phyloP scores from a whole-genome alignment of 1,139 yeast genomes.

The Arxiozyma heterogenica region DNA sequence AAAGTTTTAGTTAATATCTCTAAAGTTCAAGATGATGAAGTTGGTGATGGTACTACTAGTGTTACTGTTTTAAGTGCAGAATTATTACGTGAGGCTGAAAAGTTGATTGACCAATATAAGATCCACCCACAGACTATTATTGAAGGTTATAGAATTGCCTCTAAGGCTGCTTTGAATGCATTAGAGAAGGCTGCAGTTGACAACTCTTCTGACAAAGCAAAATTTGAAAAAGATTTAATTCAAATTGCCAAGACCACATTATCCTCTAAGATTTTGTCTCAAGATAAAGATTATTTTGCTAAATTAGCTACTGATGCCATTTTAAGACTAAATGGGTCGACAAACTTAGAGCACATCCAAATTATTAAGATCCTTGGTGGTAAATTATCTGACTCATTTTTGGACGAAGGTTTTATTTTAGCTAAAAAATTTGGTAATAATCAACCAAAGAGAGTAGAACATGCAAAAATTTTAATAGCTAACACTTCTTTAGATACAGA shows the following conservation, averaged over 20 bases:
- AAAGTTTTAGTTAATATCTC: conserved; percentile 92
- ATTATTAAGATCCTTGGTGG: conserved; percentile 92
- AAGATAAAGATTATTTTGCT: conserved; percentile 84
- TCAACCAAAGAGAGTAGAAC: conserved; percentile 77
- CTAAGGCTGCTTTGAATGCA: conserved; percentile 73
- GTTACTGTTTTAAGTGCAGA: conserved; percentile 92
- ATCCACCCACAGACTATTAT: conserved; percentile 97
- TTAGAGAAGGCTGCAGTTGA: conserved; percentile 72
- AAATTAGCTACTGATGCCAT: conserved; percentile 91
- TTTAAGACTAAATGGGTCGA: conserved; percentile 81
- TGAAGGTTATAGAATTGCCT: conserved; percentile 88
- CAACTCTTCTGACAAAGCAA: conserved; percentile 50
- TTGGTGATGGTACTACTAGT: conserved; percentile 99
- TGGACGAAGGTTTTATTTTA: conserved; percentile 91
- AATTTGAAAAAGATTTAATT: conserved; percentile 68
- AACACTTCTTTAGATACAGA: conserved; percentile 97
- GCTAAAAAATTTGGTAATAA: conserved; percentile 89
- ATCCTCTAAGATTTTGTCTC: conserved; percentile 88
- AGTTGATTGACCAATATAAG: conserved; percentile 72
- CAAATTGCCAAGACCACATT: conserved; percentile 89
- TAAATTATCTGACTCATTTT: conserved; percentile 77
- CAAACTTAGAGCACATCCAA: conserved; percentile 92
- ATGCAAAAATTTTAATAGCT: conserved; percentile 84
- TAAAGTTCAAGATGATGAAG: conserved; percentile 97
- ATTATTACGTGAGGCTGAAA: conserved; percentile 89